Conservation (phyloP, 1,139 yeast genomes). For the Yamadazyma diospyri region DNA sequence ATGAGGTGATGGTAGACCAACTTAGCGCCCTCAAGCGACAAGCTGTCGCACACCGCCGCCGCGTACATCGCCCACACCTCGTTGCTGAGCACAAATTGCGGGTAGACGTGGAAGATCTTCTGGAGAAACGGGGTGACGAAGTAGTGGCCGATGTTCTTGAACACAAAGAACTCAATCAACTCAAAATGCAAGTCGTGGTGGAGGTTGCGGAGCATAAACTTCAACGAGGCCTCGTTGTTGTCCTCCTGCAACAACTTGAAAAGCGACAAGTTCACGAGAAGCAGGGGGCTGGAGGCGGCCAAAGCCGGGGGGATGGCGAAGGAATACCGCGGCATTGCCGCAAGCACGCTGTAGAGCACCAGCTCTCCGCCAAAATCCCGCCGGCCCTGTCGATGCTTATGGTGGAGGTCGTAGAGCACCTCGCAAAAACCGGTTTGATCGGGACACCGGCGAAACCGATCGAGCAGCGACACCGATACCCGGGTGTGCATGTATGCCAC, state of each 20-base stretch:
- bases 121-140: constrained; percentile 18
- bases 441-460: too few species aligned
- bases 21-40: constrained; percentile 32
- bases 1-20: constrained; percentile 36
- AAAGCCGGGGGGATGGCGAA: background rate
- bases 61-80: constrained; percentile 35
- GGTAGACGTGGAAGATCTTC: constrained; percentile 15
- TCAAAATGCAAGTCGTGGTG: constrained; percentile 9
- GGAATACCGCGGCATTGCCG: background rate
- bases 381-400: background rate
- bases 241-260: constrained; percentile 4
- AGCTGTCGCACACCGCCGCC: constrained; percentile 22
- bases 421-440: background rate
- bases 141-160: constrained; percentile 4
- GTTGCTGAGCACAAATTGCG: constrained; percentile 23
- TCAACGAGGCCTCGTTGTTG: constrained; percentile 1
- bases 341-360: constrained; percentile 1
- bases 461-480: too few species aligned
- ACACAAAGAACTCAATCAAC: constrained; percentile 19
- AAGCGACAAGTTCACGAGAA: constrained; percentile 6
- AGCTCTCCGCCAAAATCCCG: constrained; percentile 2
- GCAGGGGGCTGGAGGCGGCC: background rate
- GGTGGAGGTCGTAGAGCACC: background rate
- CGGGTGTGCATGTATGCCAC: too few species aligned
- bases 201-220: constrained; percentile 1